These are phyloP conservation scores for Haberlea rhodopensis DNA, from an alignment of 257 asterid species.

Conservation along the genomic window DNA sequence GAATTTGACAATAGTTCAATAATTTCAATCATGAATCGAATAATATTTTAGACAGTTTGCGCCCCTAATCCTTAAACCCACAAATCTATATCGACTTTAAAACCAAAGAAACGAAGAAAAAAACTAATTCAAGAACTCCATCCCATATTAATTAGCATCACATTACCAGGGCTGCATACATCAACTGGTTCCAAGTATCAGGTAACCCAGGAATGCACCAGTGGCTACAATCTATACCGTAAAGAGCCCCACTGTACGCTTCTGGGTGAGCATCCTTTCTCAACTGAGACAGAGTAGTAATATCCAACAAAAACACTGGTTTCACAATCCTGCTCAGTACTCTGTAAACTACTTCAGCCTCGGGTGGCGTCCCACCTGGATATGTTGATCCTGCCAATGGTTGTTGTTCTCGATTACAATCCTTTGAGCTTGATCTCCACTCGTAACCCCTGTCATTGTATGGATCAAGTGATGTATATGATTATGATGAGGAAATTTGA, in stretches of 20 bases:
- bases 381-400: slow-evolving; percentile 57
- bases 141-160: slow-evolving; percentile 22
- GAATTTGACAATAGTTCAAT: no score
- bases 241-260: slow-evolving; percentile 47
- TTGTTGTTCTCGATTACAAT: slow-evolving; percentile 55
- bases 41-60: no score
- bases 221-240: slow-evolving; percentile 70
- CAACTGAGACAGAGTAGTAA: slow-evolving; percentile 64
- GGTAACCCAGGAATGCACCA: slow-evolving; percentile 92
- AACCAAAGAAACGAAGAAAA: not conserved
- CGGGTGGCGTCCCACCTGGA: slow-evolving; percentile 58
- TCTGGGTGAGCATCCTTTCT: slow-evolving; percentile 85
- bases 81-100: slow-evolving; percentile 20
- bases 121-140: slow-evolving; percentile 1
- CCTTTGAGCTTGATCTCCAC: no score
- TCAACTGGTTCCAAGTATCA: slow-evolving; percentile 79
- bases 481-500: not conserved
- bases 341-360: slow-evolving; percentile 44
- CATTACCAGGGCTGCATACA: slow-evolving; percentile 60
- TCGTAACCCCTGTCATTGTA: slow-evolving; percentile 50
- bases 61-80: no score
- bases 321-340: slow-evolving; percentile 45
- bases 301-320: slow-evolving; percentile 53
- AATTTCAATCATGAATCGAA: no score
- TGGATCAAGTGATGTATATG: not conserved